Percentiles rank a stretch among this genome's conserved stretches.
Conservation (phyloP, 345 rosid species). For the Eucalyptus sp. region DNA sequence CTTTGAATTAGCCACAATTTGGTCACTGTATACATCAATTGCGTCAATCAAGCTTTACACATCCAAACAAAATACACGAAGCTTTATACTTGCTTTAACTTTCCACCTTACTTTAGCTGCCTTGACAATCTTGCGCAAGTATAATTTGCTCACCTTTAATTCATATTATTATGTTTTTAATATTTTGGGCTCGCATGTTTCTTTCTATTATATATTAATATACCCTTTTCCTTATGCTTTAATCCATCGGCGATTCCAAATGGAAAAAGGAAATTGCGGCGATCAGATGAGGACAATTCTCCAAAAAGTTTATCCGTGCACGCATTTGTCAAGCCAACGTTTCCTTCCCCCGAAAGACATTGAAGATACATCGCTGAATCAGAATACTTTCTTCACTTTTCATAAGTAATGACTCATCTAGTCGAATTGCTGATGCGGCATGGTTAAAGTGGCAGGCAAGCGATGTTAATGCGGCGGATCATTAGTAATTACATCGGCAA, state of each 20-base stretch:
- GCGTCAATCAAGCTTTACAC: background rate
- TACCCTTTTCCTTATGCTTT: background rate
- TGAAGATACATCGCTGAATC: background rate
- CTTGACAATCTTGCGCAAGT: background rate
- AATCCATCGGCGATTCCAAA: background rate
- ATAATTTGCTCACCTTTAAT: background rate
- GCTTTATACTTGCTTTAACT: background rate
- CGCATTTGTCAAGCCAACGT: background rate
- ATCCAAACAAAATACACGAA: background rate
- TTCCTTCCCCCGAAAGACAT: background rate
- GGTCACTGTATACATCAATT: background rate
- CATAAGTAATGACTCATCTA: background rate
- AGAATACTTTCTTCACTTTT: background rate
- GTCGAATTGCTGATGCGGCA: background rate
- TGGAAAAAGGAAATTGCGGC: background rate
- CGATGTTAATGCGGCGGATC: background rate
- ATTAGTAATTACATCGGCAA: background rate
- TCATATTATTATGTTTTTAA: background rate
- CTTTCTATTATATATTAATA: background rate
- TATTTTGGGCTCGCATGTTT: background rate
- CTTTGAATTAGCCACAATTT: background rate
- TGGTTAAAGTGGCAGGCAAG: background rate
- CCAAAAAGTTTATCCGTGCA: background rate
- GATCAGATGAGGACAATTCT: background rate
- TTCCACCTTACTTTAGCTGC: background rate